Percentiles rank a stretch among this genome's conserved stretches.
Conservation (phyloP, 352 stramenopile species). For the Achlya hypogyna region DNA sequence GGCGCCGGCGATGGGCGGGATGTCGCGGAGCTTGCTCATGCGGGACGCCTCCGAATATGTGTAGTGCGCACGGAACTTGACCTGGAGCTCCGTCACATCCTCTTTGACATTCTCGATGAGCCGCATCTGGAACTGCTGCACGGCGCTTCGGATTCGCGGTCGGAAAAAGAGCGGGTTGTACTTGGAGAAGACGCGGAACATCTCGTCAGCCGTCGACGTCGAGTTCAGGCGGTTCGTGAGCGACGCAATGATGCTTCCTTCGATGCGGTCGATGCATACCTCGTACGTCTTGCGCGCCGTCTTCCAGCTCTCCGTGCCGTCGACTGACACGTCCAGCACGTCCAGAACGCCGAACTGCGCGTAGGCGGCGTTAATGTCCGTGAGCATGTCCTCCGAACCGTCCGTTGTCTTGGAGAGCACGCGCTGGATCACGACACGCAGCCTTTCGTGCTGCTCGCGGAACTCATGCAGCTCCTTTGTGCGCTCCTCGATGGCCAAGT, state of each 20-base stretch:
- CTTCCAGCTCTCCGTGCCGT: constrained; percentile 76
- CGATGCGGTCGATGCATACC: constrained; percentile 85
- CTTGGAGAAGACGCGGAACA: constrained; percentile 95
- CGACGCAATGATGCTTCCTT: constrained; percentile 87
- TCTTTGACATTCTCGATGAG: constrained; percentile 97
- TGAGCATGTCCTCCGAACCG: constrained; percentile 70
- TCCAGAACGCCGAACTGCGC: constrained; percentile 66
- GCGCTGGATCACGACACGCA: constrained; percentile 78
- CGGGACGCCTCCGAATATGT: constrained; percentile 92
- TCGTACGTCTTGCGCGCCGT: constrained; percentile 86
- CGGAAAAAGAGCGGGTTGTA: constrained; percentile 98
- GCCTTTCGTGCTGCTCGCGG: constrained; percentile 84
- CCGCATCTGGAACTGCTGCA: constrained; percentile 99
- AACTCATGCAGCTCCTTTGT: constrained; percentile 86
- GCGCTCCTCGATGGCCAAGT: constrained; percentile 78
- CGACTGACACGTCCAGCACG: constrained; percentile 76
- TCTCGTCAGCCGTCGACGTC: constrained; percentile 90
- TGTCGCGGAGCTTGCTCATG: constrained; percentile 93
- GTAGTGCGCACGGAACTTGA: constrained; percentile 92
- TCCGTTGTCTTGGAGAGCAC: constrained; percentile 52
- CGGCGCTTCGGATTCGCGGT: constrained; percentile 89
- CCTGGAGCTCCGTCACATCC: constrained; percentile 94
- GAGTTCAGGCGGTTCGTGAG: constrained; percentile 80
- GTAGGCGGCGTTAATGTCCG: constrained; percentile 87
- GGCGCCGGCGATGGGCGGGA: constrained; percentile 95